Evolutionary conservation across 495 filamentous ascomycete species (phyloP).

Genomic region (Trichoderma gamsii): DNA sequence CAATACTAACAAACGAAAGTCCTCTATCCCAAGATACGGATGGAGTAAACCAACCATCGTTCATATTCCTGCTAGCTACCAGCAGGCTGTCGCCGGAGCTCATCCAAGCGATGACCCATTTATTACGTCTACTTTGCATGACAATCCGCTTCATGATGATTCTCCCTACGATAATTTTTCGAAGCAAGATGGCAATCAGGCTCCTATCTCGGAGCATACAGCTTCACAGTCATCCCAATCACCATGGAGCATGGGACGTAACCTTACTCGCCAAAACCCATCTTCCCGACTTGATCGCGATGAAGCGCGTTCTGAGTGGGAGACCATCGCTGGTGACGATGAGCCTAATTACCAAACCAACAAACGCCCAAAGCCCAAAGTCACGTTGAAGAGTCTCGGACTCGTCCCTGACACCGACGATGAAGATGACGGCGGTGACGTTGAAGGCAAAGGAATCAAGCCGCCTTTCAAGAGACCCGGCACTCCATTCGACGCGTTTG

Average conservation of each 20-base stretch:
- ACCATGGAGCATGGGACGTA: constrained; percentile 1
- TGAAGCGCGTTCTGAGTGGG: constrained; percentile 12
- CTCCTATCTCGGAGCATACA: neutral
- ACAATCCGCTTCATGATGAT: neutral
- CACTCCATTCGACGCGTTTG: neutral
- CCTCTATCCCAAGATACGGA: neutral
- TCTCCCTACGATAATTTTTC: neutral
- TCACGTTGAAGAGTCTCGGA: neutral
- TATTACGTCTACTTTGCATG: neutral
- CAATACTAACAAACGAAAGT: neutral
- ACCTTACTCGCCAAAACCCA: neutral
- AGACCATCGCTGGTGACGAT: constrained; percentile 8
- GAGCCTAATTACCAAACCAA: neutral
- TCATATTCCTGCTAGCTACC: neutral
- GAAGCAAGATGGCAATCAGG: neutral
- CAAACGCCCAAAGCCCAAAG: neutral
- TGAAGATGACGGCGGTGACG: neutral
- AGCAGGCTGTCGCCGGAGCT: neutral
- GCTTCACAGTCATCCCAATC: neutral
- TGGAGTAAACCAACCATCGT: neutral
- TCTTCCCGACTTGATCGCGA: neutral
- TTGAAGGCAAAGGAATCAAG: neutral
- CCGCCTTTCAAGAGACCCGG: neutral
- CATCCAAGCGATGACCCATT: neutral
- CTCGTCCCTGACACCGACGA: neutral